Evolutionary conservation across 306 rosid species (phyloP).

Genomic region (Dalbergia cochinchinensis): DNA sequence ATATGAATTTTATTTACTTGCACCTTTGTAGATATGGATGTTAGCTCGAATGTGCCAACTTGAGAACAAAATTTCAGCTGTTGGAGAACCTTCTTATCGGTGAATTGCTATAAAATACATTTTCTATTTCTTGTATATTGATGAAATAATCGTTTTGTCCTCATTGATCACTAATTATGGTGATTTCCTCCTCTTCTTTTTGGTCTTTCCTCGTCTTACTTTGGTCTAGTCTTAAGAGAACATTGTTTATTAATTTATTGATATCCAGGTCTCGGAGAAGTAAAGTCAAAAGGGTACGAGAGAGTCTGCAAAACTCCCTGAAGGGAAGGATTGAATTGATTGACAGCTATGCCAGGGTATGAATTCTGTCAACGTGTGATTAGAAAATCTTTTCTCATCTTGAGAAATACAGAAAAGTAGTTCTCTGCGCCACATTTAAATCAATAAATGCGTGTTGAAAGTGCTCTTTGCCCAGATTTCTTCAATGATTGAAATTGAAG

Average conservation of each 20-base stretch:
- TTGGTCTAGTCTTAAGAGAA: slow-evolving; percentile 26
- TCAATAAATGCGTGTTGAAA: slow-evolving; percentile 39
- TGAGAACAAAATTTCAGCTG: slow-evolving; percentile 92
- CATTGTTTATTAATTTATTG: slow-evolving; percentile 31
- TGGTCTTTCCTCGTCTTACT: slow-evolving; percentile 14
- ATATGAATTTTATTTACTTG: slow-evolving; percentile 28
- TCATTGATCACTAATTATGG: slow-evolving; percentile 14
- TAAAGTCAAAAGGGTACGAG: slow-evolving; percentile 83
- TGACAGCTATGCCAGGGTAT: slow-evolving; percentile 91
- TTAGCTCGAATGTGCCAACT: slow-evolving; percentile 98
- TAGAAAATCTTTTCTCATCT: slow-evolving; percentile 2
- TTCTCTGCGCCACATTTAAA: slow-evolving; percentile 18
- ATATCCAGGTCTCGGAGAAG: slow-evolving; percentile 72
- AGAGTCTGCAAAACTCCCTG: slow-evolving; percentile 84
- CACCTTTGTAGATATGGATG: slow-evolving; percentile 83
- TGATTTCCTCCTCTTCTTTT: slow-evolving; percentile 1
- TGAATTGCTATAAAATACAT: slow-evolving; percentile 47
- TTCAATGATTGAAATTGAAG: slow-evolving; percentile 96
- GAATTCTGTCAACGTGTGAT: slow-evolving; percentile 41
- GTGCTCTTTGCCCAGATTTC: slow-evolving; percentile 66
- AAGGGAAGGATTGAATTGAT: slow-evolving; percentile 82
- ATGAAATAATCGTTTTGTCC: slow-evolving; percentile 4
- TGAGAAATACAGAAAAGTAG: not conserved
- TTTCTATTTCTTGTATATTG: slow-evolving; percentile 31
- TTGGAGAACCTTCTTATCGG: slow-evolving; percentile 96